phyloP scores from a whole-genome alignment of 192 early-diverging fungal genomes.

The Jimgerdemannia lactiflua region DNA sequence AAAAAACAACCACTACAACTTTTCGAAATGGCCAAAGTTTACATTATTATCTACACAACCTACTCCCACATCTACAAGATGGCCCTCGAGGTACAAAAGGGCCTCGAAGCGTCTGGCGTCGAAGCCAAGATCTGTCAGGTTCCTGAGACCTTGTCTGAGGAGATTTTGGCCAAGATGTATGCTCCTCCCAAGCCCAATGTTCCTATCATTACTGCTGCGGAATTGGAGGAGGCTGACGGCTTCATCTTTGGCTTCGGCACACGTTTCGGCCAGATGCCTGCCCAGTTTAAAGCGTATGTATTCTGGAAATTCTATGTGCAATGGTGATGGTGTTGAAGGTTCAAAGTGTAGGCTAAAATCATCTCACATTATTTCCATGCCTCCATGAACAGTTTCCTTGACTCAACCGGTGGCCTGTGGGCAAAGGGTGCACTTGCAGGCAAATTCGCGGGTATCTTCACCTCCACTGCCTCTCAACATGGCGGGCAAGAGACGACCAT shows the following conservation, averaged over 20 bases:
- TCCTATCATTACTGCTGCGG: constrained; percentile 34
- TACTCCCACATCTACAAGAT: constrained; percentile 74
- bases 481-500: constrained; percentile 81
- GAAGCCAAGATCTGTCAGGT: constrained; percentile 47
- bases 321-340: constrained; percentile 35
- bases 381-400: constrained; percentile 12
- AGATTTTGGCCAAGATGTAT: constrained; percentile 54
- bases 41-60: constrained; percentile 66
- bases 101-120: constrained; percentile 46
- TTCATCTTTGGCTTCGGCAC: constrained; percentile 60
- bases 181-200: constrained; percentile 40
- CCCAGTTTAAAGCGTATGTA: constrained; percentile 64
- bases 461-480: constrained; percentile 70
- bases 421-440: constrained; percentile 50
- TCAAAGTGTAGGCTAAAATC: constrained; percentile 30
- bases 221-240: constrained; percentile 47
- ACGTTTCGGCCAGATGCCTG: constrained; percentile 68
- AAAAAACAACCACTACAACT: no score
- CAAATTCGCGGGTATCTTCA: constrained; percentile 75
- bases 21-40: constrained; percentile 36
- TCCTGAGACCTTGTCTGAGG: constrained; percentile 55
- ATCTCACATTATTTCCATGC: background rate
- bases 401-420: constrained; percentile 38
- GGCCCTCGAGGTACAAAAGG: constrained; percentile 58
- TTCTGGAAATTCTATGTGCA: constrained; percentile 46